Base-by-base conservation (phyloP, 805 yeast species). In the Ogataea nitratoaversa region DNA sequence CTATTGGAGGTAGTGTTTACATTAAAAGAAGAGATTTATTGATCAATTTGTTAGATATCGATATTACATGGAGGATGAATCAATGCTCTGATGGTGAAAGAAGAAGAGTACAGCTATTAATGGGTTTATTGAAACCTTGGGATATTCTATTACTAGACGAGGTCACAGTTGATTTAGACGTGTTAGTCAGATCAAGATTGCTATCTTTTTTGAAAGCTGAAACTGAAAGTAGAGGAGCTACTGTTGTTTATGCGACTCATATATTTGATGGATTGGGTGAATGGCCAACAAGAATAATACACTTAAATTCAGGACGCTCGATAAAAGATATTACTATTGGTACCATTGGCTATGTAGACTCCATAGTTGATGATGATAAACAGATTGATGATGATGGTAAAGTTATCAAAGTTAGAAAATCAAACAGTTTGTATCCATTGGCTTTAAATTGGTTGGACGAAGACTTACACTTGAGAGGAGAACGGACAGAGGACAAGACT, bases 141-240 rank as follows among this genome's bases (percentile, higher is more conserved):
- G 79, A 78, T 45, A 71, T 89, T 17, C 66, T 93, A 24, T 66
- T 93, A n/a, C 68, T 93, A 35, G 99, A 93, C 60, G 99, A 93
- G 60, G 98, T 93, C 29, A 93, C 99, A 0, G 96, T 93, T 20
- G 99, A 93, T 61, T 71, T 93, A 50, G 99, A 93, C 57, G 99
- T 93, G 6, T 71, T 93, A 36, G 98, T 90, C 2, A 72, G 99
- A 51, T 77, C 80, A 25, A 71, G 87, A 40, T 66, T 93, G 36
- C 66, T 93, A 46, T 67, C 71, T 1, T 93, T 86, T 57, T 67
- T 93, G 51, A 73, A 72, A 48, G 56, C 63, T n/a, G 99, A 93
- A 59, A 87, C 96, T 5, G 68, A 66, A 36, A 57, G 66, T 0
- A 71, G 98, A 43, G 63, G 72, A 16, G 80, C 95, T 45, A 79